Evolutionary conservation across 805 yeast species (phyloP).

Genomic region (Kregervanrija pseudodelftensis): DNA sequence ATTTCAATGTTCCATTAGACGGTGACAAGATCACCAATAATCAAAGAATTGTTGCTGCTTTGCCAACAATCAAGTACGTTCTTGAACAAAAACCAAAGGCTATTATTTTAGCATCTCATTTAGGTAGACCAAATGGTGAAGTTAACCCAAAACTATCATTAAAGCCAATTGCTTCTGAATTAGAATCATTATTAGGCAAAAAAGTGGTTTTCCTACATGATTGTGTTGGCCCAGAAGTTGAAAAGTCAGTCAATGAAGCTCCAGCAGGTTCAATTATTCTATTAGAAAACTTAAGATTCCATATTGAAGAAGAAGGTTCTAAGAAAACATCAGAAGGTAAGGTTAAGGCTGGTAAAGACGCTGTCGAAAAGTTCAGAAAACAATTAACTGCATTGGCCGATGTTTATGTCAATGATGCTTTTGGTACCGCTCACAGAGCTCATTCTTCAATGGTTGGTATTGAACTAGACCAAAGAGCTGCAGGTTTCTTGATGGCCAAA

Average conservation of each 20-base stretch:
- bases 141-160: slow-evolving; percentile 77
- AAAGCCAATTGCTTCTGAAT: slow-evolving; percentile 89
- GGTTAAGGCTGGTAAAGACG: slow-evolving; percentile 84
- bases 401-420: slow-evolving; percentile 96
- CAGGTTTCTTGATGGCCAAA: slow-evolving; percentile 98
- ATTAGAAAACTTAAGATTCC: slow-evolving; percentile 97
- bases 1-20: slow-evolving; percentile 91
- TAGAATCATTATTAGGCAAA: slow-evolving; percentile 66
- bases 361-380: slow-evolving; percentile 80
- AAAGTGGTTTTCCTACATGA: slow-evolving; percentile 79
- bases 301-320: slow-evolving; percentile 93
- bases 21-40: slow-evolving; percentile 97
- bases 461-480: slow-evolving; percentile 91
- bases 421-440: slow-evolving; percentile 99
- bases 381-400: slow-evolving; percentile 91
- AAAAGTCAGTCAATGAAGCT: slow-evolving; percentile 67
- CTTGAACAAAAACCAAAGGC: slow-evolving; percentile 87
- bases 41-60: slow-evolving; percentile 98
- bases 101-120: slow-evolving; percentile 89
- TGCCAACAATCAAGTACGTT: slow-evolving; percentile 96
- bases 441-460: slow-evolving; percentile 99
- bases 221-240: slow-evolving; percentile 90
- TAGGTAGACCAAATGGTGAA: slow-evolving; percentile 99
- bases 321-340: slow-evolving; percentile 83
- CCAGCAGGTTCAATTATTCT: slow-evolving; percentile 77